Evolutionary conservation across 2,329 filamentous ascomycete species (phyloP).

Genomic region (Gaeumannomyces sp.): DNA sequence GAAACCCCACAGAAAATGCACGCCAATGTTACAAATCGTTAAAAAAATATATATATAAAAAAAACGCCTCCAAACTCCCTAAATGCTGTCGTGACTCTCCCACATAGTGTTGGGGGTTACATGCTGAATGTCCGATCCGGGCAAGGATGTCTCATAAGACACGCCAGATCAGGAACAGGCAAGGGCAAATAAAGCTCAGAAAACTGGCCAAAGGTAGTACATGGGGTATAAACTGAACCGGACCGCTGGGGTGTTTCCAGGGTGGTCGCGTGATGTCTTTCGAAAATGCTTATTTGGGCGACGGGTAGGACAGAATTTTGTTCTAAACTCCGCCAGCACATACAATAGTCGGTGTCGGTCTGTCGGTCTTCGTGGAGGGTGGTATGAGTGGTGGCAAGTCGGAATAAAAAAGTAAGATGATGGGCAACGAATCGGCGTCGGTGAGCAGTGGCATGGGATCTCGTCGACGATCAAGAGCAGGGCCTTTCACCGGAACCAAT

Average conservation of each 20-base stretch:
- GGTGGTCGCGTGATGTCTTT: neutral
- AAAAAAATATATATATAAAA: no score
- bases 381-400: neutral
- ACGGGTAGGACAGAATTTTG: neutral
- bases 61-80: neutral
- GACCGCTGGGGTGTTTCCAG: neutral
- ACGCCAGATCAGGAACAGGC: neutral
- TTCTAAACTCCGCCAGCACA: neutral
- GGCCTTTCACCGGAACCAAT: neutral
- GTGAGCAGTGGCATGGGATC: neutral
- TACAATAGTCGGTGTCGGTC: neutral
- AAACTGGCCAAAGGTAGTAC: neutral
- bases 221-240: neutral
- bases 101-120: neutral
- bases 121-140: neutral
- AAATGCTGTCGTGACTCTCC: neutral
- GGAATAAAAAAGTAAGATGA: neutral
- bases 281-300: neutral
- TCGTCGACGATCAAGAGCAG: neutral
- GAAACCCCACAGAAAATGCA: neutral
- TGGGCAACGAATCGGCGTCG: neutral
- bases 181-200: neutral
- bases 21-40: neutral
- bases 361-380: neutral
- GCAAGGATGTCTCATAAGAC: neutral